These are phyloP conservation scores for Selaginella tamariscina DNA, from an alignment of 75 land plant genomes.

Conservation along the genomic window DNA sequence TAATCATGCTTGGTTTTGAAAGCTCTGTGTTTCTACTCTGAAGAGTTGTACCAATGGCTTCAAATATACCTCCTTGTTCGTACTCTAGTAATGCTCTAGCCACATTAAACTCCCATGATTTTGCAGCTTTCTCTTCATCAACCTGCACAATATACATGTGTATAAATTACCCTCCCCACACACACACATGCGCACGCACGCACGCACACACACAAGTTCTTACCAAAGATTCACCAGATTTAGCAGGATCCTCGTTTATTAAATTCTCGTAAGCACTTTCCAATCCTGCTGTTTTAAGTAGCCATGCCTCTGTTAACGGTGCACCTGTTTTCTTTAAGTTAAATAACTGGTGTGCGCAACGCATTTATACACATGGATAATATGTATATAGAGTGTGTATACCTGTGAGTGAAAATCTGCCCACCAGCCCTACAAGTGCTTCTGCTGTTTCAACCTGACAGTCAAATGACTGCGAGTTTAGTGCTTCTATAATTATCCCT, in stretches of 20 bases:
- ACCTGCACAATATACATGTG: conserved; percentile 19
- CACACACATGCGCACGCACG: too few relatives aligned
- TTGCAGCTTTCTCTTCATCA: conserved; percentile 38
- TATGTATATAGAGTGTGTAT: too few relatives aligned
- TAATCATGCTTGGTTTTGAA: conserved; percentile 34
- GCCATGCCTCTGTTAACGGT: neutral
- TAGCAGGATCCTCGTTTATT: neutral
- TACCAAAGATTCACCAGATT: too few relatives aligned
- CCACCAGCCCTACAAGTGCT: neutral
- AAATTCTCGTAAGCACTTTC: neutral
- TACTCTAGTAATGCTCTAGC: conserved; percentile 35
- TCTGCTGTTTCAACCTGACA: neutral
- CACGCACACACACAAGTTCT: too few relatives aligned
- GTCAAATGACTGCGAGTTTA: neutral
- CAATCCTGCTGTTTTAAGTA: neutral
- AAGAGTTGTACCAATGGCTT: conserved; percentile 39
- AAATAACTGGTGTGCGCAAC: too few relatives aligned
- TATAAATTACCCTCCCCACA: too few relatives aligned
- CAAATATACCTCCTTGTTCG: conserved; percentile 40
- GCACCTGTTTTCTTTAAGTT: too few relatives aligned
- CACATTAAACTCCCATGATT: conserved; percentile 35
- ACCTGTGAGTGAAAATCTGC: neutral
- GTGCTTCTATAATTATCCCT: neutral
- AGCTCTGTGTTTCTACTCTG: conserved; percentile 33
- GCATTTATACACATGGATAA: too few relatives aligned